Conservation (phyloP, 1,284 basidiomycete species). For the Tylopilus orsonianus region DNA sequence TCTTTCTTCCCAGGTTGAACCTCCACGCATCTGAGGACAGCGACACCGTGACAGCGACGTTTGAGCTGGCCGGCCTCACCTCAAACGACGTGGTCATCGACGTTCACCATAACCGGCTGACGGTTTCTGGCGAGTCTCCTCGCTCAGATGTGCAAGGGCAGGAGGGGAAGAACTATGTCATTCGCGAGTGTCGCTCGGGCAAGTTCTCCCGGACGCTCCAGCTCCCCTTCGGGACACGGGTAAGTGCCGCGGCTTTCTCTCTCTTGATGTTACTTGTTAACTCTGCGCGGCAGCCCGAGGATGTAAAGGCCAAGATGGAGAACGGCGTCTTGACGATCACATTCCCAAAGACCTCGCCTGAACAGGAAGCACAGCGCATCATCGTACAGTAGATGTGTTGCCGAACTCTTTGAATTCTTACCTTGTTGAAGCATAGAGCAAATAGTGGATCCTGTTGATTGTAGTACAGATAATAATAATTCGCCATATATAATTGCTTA, state of each 20-base stretch:
- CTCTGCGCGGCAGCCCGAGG: slow-evolving; percentile 6
- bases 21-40: slow-evolving; percentile 35
- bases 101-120: slow-evolving; percentile 39
- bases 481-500: too few species aligned
- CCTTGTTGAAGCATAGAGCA: too few species aligned
- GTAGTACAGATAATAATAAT: too few species aligned
- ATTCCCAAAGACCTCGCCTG: slow-evolving; percentile 31
- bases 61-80: slow-evolving; percentile 46
- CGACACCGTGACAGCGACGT: slow-evolving; percentile 39
- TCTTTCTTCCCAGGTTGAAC: slow-evolving; percentile 28
- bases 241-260: slow-evolving; percentile 2
- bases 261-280: background rate
- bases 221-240: slow-evolving; percentile 40
- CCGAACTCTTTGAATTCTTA: too few species aligned
- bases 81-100: slow-evolving; percentile 42
- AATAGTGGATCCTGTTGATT: too few species aligned
- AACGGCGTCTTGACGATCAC: slow-evolving; percentile 33
- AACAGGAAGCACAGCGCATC: slow-evolving; percentile 24
- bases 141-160: slow-evolving; percentile 27
- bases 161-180: slow-evolving; percentile 35
- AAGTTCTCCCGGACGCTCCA: slow-evolving; percentile 23
- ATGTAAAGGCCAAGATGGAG: slow-evolving; percentile 22
- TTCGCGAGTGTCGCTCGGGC: slow-evolving; percentile 39
- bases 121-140: slow-evolving; percentile 38
- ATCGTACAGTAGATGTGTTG: slow-evolving; percentile 7